phyloP scores from a whole-genome alignment of 257 asterid genomes.

The Dorcoceras hygrometricum region DNA sequence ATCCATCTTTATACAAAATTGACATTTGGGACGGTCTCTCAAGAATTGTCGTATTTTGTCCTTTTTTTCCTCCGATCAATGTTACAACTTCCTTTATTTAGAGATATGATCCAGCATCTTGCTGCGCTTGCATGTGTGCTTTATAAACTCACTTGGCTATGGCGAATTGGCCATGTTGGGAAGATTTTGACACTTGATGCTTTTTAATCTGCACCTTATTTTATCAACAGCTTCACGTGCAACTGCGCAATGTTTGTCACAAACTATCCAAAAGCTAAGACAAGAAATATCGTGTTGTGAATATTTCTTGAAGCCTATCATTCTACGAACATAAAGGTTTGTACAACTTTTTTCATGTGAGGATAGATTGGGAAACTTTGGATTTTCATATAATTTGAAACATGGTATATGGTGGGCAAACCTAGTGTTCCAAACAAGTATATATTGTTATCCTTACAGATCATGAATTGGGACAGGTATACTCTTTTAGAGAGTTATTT shows the following conservation, averaged over 20 bases:
- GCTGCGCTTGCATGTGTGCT: slow-evolving; percentile 30
- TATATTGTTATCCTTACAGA: too few species aligned
- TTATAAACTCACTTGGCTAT: slow-evolving; percentile 18
- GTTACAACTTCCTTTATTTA: slow-evolving; percentile 52
- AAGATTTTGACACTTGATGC: slow-evolving; percentile 13
- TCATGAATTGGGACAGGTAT: too few species aligned
- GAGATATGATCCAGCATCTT: slow-evolving; percentile 42
- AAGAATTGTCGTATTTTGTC: too few species aligned
- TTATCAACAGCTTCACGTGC: slow-evolving; percentile 18
- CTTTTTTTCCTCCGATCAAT: slow-evolving; percentile 14
- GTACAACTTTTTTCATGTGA: not conserved
- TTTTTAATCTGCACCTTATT: slow-evolving; percentile 1
- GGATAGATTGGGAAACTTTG: not conserved
- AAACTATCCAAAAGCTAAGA: not conserved
- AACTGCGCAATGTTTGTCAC: not conserved
- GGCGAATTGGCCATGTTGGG: slow-evolving; percentile 25
- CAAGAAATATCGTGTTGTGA: not conserved
- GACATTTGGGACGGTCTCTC: too few species aligned
- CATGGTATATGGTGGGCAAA: not conserved
- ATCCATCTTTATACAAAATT: too few species aligned
- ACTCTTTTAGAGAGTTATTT: too few species aligned
- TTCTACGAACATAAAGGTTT: not conserved
- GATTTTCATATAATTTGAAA: not conserved
- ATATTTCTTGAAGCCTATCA: not conserved
- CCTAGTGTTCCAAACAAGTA: too few species aligned